Evolutionary conservation across 202 grass and related monocot species (phyloP).

Genomic region (Cymbopogon flexuosus): DNA sequence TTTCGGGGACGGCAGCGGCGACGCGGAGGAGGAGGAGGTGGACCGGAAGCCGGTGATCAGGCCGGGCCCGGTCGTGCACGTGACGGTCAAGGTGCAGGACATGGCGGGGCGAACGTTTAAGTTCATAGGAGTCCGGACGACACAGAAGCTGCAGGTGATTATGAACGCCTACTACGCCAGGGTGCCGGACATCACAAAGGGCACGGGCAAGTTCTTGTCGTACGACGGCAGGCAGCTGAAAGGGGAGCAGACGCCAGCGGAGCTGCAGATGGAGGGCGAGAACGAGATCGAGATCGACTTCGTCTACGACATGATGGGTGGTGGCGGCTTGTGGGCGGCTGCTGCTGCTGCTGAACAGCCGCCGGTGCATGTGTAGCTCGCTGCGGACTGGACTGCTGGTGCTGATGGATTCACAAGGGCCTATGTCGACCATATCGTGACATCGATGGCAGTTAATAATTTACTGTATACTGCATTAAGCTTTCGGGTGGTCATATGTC

Average conservation of each 20-base stretch:
- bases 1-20: too few species aligned
- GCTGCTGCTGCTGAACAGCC: background rate
- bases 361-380: background rate
- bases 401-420: background rate
- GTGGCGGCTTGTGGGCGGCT: background rate
- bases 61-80: slow-evolving; percentile 13
- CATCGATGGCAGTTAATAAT: background rate
- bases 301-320: slow-evolving; percentile 32
- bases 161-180: slow-evolving; percentile 35
- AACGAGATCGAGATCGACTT: slow-evolving; percentile 33
- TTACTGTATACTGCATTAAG: background rate
- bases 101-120: background rate
- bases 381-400: background rate
- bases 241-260: slow-evolving; percentile 11
- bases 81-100: slow-evolving; percentile 41
- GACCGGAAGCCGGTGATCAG: slow-evolving; percentile 30
- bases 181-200: background rate
- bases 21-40: background rate
- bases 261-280: slow-evolving; percentile 27
- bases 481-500: background rate
- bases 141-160: slow-evolving; percentile 22
- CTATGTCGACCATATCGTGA: background rate
- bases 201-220: slow-evolving; percentile 27
- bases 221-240: slow-evolving; percentile 23
- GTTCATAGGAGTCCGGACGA: background rate